A percentile compares a stretch with the other conserved stretches of the same genome.
Evolutionary conservation across 345 rosid genomes (phyloP).

Genomic region (Euclidium syriacum): DNA sequence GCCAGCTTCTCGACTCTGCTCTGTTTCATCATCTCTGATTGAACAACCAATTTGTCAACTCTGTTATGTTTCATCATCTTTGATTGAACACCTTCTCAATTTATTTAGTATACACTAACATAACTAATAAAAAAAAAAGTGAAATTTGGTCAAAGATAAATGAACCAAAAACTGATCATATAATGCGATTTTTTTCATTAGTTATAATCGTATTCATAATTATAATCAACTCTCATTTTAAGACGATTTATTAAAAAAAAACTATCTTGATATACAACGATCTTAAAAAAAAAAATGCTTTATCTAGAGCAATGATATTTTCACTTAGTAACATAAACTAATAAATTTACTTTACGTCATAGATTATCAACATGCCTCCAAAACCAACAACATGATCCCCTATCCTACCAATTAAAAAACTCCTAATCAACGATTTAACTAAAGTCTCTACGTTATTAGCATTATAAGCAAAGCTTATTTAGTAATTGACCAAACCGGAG

Average conservation of each 20-base stretch:
- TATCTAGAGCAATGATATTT: background rate
- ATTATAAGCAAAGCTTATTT: constrained; percentile 21
- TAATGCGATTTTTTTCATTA: no score
- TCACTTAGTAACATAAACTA: background rate
- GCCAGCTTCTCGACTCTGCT: no score
- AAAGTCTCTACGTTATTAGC: constrained; percentile 22
- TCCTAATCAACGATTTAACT: background rate
- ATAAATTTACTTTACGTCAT: constrained; percentile 8
- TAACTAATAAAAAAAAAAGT: no score
- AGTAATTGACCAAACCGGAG: constrained; percentile 14
- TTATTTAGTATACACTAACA: no score
- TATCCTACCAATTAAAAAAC: background rate
- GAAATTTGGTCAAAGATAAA: no score
- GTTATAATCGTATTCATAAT: no score
- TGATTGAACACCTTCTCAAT: no score
- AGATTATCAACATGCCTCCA: constrained; percentile 24
- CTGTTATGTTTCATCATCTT: no score
- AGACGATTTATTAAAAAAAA: background rate
- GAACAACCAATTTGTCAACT: no score
- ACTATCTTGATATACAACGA: background rate
- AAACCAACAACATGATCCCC: constrained; percentile 22
- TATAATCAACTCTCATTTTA: background rate
- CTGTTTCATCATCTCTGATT: no score
- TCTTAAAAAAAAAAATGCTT: no score
- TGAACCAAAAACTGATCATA: no score